phyloP scores from a whole-genome alignment of 2,329 filamentous ascomycete species.

The Pseudogymnoascus sp. region DNA sequence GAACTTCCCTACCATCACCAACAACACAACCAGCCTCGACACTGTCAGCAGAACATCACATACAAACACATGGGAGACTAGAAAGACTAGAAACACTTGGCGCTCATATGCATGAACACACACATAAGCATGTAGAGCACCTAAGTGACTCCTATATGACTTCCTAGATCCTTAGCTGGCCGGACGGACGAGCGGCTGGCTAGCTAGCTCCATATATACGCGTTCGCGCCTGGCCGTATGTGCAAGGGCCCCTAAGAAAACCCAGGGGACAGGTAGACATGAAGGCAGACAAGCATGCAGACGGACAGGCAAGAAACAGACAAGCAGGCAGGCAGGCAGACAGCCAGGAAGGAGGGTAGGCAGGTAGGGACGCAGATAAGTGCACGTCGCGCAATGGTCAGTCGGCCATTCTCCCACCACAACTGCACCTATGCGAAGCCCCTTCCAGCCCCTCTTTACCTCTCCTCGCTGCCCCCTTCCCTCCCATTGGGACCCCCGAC shows the following conservation, averaged over 20 bases:
- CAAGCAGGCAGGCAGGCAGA: background rate
- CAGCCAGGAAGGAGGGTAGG: background rate
- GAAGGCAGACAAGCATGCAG: background rate
- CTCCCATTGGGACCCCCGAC: background rate
- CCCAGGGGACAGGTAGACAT: background rate
- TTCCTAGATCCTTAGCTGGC: background rate
- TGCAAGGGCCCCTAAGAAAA: background rate
- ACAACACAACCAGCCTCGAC: background rate
- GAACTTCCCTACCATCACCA: background rate
- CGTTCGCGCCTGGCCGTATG: background rate
- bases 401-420: background rate
- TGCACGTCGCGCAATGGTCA: background rate
- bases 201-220: conserved; percentile 5
- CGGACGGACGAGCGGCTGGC: background rate
- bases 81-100: background rate
- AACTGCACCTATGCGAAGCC: background rate
- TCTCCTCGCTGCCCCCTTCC: background rate
- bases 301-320: background rate
- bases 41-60: background rate
- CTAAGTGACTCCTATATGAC: conserved; percentile 1
- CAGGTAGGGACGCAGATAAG: background rate
- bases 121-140: background rate
- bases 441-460: background rate
- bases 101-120: background rate
- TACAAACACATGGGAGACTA: background rate